Evolutionary conservation across 2,329 filamentous ascomycete genomes (phyloP), one percentile per base, ranked within the genome.

Genomic region (Fusarium piperis): DNA sequence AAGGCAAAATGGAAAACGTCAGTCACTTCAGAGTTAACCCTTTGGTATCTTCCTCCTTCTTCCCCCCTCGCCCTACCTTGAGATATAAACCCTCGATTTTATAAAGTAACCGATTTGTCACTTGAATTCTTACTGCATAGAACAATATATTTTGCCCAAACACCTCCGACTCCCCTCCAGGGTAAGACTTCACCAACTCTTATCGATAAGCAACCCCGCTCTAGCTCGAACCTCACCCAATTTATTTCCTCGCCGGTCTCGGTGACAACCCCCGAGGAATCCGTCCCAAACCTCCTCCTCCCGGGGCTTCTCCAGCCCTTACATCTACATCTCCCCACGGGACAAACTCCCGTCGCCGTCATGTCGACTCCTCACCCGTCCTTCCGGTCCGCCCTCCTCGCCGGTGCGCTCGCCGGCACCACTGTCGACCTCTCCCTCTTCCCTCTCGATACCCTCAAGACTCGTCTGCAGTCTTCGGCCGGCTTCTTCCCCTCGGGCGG

Each of bases 381-480:
- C 77, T 91, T 90, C 84, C 85, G 86, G 60, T 86, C 88, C 28
- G 88, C 90, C 78, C 89, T 92, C 76, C 81, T 91, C 86, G 94
- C 96, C 75, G 96, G 96, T 81, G 96, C 91, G 78, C 85, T 98
- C 74, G 96, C 96, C 74, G 96, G 96, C 79, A 96, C 96, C 53
- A 97, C 95, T 15, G 96, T 98, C 82, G 96, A 99, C 88, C 91
- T 97, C 78, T 94, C 94, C 62, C 93, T 99, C 79, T 99, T 93
- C 86, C 96, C 96, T 1, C 94, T 99, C 86, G 97, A 99, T 88
- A 99, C 96, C 0, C 91, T 99, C 79, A 99, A 99, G 85, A 99
- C 97, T 46, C 94, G 96, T 16, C 93, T 99, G 8, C 96, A 99
- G 85, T 94, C 94, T 71, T 89, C 89, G 53, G 81, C 87, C 63